Conservation (phyloP, 1,284 basidiomycete species). For the Puccinia hordei region DNA sequence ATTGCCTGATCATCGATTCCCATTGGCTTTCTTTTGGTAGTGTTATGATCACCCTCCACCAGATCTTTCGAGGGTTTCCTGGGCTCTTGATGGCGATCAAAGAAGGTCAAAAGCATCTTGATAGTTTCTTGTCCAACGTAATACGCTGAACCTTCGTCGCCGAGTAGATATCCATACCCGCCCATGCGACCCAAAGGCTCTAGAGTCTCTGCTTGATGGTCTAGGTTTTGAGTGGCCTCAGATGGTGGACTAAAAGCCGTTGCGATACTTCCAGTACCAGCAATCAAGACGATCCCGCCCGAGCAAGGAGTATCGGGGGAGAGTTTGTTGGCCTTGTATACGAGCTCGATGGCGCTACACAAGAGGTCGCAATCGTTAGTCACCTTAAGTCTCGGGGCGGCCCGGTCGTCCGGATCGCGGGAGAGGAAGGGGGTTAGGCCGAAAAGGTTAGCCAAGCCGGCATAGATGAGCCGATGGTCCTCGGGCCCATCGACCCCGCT, state of each 20-base stretch:
- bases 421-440: background rate
- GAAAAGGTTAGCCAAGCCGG: slow-evolving; percentile 16
- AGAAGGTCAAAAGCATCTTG: background rate
- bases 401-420: background rate
- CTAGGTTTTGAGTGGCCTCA: background rate
- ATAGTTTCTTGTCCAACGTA: slow-evolving; percentile 35
- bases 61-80: background rate
- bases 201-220: background rate
- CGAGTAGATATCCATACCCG: slow-evolving; percentile 41
- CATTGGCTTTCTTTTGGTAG: background rate
- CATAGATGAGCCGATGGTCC: background rate
- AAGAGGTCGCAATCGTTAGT: slow-evolving; percentile 46
- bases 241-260: slow-evolving; percentile 17
- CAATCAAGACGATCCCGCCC: slow-evolving; percentile 47
- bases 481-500: slow-evolving; percentile 40
- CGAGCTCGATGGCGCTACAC: slow-evolving; percentile 20
- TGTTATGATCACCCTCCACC: no score
- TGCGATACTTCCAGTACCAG: slow-evolving; percentile 45
- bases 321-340: background rate
- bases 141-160: slow-evolving; percentile 46
- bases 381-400: background rate
- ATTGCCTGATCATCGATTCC: background rate
- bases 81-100: slow-evolving; percentile 7
- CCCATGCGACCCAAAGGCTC: slow-evolving; percentile 17
- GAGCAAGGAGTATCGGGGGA: background rate